Evolutionary conservation across 805 yeast species (phyloP).

Genomic region (Zygosaccharomyces kombuchaensis): DNA sequence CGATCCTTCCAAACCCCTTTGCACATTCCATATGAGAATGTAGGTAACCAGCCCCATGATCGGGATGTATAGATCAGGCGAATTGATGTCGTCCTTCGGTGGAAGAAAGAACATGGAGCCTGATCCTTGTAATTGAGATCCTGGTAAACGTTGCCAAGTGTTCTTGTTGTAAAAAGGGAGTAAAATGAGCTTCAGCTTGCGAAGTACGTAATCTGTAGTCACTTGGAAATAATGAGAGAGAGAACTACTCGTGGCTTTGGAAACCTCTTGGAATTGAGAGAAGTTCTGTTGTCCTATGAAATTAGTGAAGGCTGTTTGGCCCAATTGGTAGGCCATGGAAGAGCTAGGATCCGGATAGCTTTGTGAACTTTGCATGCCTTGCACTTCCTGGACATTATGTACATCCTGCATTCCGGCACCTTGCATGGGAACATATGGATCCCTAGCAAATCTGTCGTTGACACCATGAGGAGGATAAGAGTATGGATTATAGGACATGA

Average conservation of each 20-base stretch:
- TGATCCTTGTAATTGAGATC: slow-evolving; percentile 17
- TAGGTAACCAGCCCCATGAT: slow-evolving; percentile 88
- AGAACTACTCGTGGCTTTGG: slow-evolving; percentile 36
- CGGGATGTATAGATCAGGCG: slow-evolving; percentile 96
- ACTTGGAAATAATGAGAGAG: slow-evolving; percentile 88
- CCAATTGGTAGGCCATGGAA: slow-evolving; percentile 81
- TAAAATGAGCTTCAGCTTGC: slow-evolving; percentile 65
- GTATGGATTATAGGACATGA: slow-evolving; percentile 47
- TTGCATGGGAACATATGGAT: slow-evolving; percentile 5
- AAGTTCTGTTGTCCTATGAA: slow-evolving; percentile 53
- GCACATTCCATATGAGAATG: slow-evolving; percentile 74
- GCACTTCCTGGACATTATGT: slow-evolving; percentile 20
- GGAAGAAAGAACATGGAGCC: slow-evolving; percentile 39
- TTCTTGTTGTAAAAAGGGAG: slow-evolving; percentile 78
- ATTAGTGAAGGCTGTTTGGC: slow-evolving; percentile 65
- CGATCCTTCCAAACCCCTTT: slow-evolving; percentile 80
- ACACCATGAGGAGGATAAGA: slow-evolving; percentile 29
- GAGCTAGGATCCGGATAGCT: slow-evolving; percentile 65
- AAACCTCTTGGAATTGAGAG: slow-evolving; percentile 45
- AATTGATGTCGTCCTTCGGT: slow-evolving; percentile 83
- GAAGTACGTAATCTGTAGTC: slow-evolving; percentile 77
- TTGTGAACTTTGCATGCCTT: slow-evolving; percentile 29
- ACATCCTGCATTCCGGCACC: slow-evolving; percentile 33
- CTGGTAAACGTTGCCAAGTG: slow-evolving; percentile 67
- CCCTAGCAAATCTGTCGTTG: slow-evolving; percentile 16